A percentile compares a stretch with the other conserved stretches of the same genome.
phyloP scores from a whole-genome alignment of 2,329 filamentous ascomycete species.

The Hirsutella rhossiliensis region DNA sequence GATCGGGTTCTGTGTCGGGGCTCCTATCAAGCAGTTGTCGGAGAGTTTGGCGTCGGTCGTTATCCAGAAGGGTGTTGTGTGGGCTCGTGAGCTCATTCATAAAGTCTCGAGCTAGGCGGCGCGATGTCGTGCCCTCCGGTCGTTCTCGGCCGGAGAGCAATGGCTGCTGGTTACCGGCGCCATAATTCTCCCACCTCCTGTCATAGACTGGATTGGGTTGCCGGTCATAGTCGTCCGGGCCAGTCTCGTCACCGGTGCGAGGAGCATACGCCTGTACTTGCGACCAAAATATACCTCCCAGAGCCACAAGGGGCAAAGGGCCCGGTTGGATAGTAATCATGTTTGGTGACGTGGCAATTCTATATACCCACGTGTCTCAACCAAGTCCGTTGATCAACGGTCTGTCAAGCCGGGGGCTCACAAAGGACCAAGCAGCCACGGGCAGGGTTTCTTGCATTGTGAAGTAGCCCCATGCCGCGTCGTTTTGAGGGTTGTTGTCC shows the following conservation, averaged over 20 bases:
- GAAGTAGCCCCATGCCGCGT: too few relatives aligned
- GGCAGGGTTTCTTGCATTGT: too few relatives aligned
- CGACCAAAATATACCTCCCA: neutral
- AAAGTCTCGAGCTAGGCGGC: neutral
- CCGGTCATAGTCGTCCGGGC: neutral
- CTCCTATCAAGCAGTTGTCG: neutral
- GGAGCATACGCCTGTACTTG: neutral
- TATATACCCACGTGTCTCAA: too few relatives aligned
- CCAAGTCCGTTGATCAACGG: too few relatives aligned
- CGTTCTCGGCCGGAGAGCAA: neutral
- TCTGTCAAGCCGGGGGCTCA: too few relatives aligned
- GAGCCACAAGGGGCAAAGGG: too few relatives aligned
- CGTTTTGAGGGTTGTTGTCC: too few relatives aligned
- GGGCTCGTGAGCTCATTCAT: neutral
- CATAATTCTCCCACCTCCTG: neutral
- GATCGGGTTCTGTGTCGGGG: neutral
- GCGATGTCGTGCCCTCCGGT: neutral
- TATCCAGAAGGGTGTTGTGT: neutral
- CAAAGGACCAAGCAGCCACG: too few relatives aligned
- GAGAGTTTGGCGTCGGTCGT: neutral
- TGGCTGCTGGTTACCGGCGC: neutral
- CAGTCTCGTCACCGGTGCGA: too few relatives aligned
- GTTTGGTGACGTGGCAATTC: neutral
- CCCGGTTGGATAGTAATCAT: neutral
- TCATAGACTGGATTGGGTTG: neutral